Evolutionary conservation across 2,329 filamentous ascomycete species (phyloP), one percentile per base, ranked within the genome.

Genomic region (Nemania sp.): DNA sequence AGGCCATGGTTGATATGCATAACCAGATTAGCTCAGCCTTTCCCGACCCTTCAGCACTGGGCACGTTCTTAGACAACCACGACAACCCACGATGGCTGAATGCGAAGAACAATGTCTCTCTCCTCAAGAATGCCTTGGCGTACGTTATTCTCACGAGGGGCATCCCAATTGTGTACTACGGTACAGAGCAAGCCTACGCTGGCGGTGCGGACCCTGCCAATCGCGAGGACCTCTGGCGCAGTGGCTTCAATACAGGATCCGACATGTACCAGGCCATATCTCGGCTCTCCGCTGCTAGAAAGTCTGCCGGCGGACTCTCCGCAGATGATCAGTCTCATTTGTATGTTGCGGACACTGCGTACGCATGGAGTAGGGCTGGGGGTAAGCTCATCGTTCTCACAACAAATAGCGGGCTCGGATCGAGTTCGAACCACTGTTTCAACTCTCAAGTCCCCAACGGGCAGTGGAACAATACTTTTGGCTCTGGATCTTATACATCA

Each of bases 1-100:
- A 71, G 46, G 69, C 67, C 3, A 57, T 80, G 3, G 72, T 72
- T 19, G 62, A 72, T 8, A 75, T 74, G 64, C 70, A 73, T 47
- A 59, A 72, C 49, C 55, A 65, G 22, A 65, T 78, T 11, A 68
- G 54, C 44, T 48, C 49, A n/a, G 11, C n/a, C 3, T 56, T 56
- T 23, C 54, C 54, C 4, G 54, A 56, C 23, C 54, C 54, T 19
- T 12, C 54, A 3, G 45, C 54, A 1, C 23, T 56, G 2, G 54
- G 54, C 14, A 53, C 54, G 8, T 56, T 56, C 42, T 22, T 55
- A n/a, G 52, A 55, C n/a, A 55, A 55, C 4, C 52, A 55, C 30
- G 52, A 55, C 23, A 55, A 55, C 7, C 22, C 52, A 12, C 52
- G 52, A 3, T 55, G 52, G 52, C 15, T 55, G 28, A 55, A 26